phyloP scores from a whole-genome alignment of 176 grass and related monocot species.

The Musa acuminata region DNA sequence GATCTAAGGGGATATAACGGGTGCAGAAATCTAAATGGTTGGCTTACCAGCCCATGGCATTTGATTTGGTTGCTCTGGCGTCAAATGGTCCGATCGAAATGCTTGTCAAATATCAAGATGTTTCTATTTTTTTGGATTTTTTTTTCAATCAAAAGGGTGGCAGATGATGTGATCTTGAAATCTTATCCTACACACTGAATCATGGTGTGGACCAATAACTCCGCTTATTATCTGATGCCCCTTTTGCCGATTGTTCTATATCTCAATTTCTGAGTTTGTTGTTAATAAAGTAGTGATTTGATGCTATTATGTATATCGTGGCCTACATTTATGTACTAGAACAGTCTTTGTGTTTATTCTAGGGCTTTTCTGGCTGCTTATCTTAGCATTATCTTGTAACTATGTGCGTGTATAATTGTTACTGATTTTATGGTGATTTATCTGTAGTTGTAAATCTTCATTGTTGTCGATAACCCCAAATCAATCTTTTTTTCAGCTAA shows the following conservation, averaged over 20 bases:
- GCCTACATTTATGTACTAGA: too few relatives aligned
- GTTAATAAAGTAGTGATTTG: too few relatives aligned
- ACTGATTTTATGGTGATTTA: too few relatives aligned
- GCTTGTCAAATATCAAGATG: neutral
- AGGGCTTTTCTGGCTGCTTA: too few relatives aligned
- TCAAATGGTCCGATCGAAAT: slow-evolving; percentile 86
- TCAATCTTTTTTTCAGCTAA: too few relatives aligned
- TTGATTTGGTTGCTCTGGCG: slow-evolving; percentile 50
- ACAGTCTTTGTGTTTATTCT: too few relatives aligned
- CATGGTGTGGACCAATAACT: slow-evolving; percentile 1
- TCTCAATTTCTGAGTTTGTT: too few relatives aligned
- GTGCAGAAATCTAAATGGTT: slow-evolving; percentile 45
- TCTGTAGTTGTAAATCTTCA: too few relatives aligned
- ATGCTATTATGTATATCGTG: too few relatives aligned
- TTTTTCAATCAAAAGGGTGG: neutral
- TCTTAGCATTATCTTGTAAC: too few relatives aligned
- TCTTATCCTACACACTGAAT: slow-evolving; percentile 17
- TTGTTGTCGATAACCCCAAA: too few relatives aligned
- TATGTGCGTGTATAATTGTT: too few relatives aligned
- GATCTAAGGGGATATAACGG: slow-evolving; percentile 29
- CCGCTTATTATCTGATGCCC: slow-evolving; percentile 17
- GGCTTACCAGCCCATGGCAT: slow-evolving; percentile 82
- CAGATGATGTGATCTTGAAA: neutral
- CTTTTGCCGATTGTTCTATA: neutral
- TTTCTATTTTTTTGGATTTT: rapidly evolving